A percentile compares a stretch with the other conserved stretches of the same genome.
phyloP scores from a whole-genome alignment of 345 rosid genomes.

The Populus pruinosa region DNA sequence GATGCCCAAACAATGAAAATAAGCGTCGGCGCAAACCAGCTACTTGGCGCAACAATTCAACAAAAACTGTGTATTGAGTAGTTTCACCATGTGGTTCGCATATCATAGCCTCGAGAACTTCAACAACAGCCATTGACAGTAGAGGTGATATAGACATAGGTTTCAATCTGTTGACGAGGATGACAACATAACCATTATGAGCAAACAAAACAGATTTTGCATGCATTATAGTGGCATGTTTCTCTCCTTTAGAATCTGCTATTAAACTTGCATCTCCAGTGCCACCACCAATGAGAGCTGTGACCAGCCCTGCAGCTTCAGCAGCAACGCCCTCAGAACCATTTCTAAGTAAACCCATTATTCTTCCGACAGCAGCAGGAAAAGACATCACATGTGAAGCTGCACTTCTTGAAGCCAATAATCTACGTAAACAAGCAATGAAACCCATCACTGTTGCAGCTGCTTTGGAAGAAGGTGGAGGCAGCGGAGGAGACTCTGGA shows the following conservation, averaged over 20 bases:
- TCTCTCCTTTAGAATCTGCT: conserved; percentile 81
- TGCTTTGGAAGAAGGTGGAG: conserved; percentile 99
- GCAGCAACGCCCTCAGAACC: conserved; percentile 98
- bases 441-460: conserved; percentile 99
- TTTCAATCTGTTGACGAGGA: conserved; percentile 84
- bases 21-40: conserved; percentile 95
- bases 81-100: conserved; percentile 99
- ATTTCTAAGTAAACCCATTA: conserved; percentile 96
- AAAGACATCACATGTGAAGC: conserved; percentile 97
- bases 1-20: conserved; percentile 97
- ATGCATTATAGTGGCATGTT: conserved; percentile 94
- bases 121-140: conserved; percentile 94
- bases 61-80: conserved; percentile 90
- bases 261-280: conserved; percentile 55
- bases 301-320: conserved; percentile 85
- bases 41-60: conserved; percentile 90
- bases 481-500: conserved; percentile 93
- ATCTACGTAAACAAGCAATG: conserved; percentile 88
- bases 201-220: conserved; percentile 89
- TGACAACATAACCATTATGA: conserved; percentile 62
- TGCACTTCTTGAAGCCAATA: conserved; percentile 85
- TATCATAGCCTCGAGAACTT: conserved; percentile 96
- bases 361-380: conserved; percentile 99
- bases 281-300: conserved; percentile 86
- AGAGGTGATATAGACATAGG: conserved; percentile 95